Percentiles rank a stretch among this genome's conserved stretches.
Evolutionary conservation across 345 rosid species (phyloP).

Genomic region (Balakata baccata): DNA sequence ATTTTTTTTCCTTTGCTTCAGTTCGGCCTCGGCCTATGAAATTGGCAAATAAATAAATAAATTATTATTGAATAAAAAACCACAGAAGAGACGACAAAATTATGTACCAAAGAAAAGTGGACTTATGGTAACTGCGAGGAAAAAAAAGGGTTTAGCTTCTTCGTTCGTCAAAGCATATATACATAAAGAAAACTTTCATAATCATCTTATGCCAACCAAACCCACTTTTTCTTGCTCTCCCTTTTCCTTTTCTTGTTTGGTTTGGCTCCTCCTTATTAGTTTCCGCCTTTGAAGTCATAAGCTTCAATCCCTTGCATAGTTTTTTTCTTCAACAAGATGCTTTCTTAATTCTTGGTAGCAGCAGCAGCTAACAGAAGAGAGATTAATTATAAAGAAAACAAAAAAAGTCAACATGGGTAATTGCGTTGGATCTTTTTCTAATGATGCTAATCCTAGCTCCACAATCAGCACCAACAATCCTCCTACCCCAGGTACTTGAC

Average conservation of each 20-base stretch:
- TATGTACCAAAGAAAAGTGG: conserved; percentile 2
- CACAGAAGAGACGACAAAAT: background rate
- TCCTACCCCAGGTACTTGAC: conserved; percentile 28
- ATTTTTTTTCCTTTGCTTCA: too few relatives aligned
- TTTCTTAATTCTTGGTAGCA: too few relatives aligned
- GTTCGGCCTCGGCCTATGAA: background rate
- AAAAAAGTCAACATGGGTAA: conserved; percentile 37
- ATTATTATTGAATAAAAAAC: too few relatives aligned
- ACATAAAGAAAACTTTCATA: background rate
- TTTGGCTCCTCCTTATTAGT: background rate
- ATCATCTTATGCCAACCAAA: conserved; percentile 1
- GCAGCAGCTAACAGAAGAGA: background rate
- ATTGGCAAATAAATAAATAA: background rate
- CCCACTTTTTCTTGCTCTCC: background rate
- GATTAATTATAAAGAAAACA: background rate
- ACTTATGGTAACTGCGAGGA: conserved; percentile 19
- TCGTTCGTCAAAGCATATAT: background rate
- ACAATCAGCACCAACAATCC: conserved; percentile 1
- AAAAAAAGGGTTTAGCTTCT: background rate
- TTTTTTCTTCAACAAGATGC: too few relatives aligned
- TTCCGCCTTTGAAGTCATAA: background rate
- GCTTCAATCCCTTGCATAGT: too few relatives aligned
- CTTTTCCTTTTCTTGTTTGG: background rate
- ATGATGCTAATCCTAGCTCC: conserved; percentile 5
- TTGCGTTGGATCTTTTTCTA: conserved; percentile 30